phyloP scores from a whole-genome alignment of 83 land plant genomes.

The Picea mariana region DNA sequence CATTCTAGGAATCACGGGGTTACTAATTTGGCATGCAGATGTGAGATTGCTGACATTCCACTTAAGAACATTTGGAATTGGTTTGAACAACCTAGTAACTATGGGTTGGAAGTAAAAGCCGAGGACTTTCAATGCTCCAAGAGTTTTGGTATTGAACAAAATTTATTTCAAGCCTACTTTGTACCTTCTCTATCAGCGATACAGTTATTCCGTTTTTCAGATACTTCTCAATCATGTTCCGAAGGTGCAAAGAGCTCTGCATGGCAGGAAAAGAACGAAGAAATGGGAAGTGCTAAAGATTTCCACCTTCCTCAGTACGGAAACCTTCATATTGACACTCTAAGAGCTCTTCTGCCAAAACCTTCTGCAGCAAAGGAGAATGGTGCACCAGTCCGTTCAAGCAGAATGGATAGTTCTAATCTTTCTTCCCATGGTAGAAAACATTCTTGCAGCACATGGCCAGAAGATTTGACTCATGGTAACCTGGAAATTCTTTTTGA shows the following conservation, averaged over 20 bases:
- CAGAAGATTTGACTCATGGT: neutral
- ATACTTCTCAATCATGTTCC: too few species aligned
- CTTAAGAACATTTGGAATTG: neutral
- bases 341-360: conserved; percentile 6
- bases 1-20: conserved; percentile 6
- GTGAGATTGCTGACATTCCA: conserved; percentile 28
- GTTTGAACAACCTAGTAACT: conserved; percentile 23
- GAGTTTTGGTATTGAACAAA: conserved; percentile 14
- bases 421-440: neutral
- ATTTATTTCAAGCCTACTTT: conserved; percentile 42
- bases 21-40: conserved; percentile 24
- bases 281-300: neutral
- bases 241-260: neutral
- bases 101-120: conserved; percentile 49
- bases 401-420: too few species aligned
- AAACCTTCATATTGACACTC: conserved; percentile 10
- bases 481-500: conserved; percentile 47
- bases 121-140: conserved; percentile 23
- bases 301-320: conserved; percentile 4
- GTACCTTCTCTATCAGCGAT: conserved; percentile 57
- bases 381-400: neutral
- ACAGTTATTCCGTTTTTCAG: conserved; percentile 34
- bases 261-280: neutral
- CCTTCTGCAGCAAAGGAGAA: too few species aligned
- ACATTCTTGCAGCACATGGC: conserved; percentile 4